Evolutionary conservation across 768 basidiomycete genomes (phyloP), one percentile per base, ranked within the genome.

Genomic region (Pleurotus pulmonarius): DNA sequence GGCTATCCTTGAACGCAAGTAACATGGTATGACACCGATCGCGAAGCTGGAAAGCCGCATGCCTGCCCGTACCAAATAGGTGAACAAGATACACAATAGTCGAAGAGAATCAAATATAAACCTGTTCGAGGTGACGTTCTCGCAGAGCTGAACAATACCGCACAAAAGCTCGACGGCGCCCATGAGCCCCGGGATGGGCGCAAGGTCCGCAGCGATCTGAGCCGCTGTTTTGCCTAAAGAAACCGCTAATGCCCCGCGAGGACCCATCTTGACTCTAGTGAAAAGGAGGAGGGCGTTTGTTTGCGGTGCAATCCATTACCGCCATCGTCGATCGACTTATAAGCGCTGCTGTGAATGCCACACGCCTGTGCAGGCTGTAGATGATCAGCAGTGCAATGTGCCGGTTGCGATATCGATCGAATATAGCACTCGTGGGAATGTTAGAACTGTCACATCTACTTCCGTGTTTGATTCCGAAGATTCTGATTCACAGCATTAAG

Each of bases 71-170:
- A 39, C 49, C 15, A 13, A 11, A 55, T 40, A 16, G 26, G 29
- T 39, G 53, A 18, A 24, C 13, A 8, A 12, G 4, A 38, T 52
- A 6, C 11, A 25, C 5, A 22, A 34, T 11, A 20, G 39, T 16
- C 8, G 46, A 15, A 1, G 25, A 22, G 43, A 22, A 45, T 37
- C 15, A 15, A 41, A 12, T 20, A 60, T 65, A 18, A 61, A 81
- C 83, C 72, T 75, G 64, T 85, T 85, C 2, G 70, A 67, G 2
- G 69, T 59, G 8, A 83, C 78, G 60, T 77, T 76, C 41, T 76
- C 73, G 62, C 81, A 76, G 26, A 80, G 67, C 49, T 74, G 55
- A 18, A 83, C 65, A 41, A 85, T 78, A 29, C 63, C 68, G 43
- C 72, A 73, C 12, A 81, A 61, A 1, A 75, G 55, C 15, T 75